A percentile compares a stretch with the other conserved stretches of the same genome.
These are phyloP conservation scores for Musa beccarii DNA, from an alignment of 176 grass and related monocot species.

Conservation along the genomic window DNA sequence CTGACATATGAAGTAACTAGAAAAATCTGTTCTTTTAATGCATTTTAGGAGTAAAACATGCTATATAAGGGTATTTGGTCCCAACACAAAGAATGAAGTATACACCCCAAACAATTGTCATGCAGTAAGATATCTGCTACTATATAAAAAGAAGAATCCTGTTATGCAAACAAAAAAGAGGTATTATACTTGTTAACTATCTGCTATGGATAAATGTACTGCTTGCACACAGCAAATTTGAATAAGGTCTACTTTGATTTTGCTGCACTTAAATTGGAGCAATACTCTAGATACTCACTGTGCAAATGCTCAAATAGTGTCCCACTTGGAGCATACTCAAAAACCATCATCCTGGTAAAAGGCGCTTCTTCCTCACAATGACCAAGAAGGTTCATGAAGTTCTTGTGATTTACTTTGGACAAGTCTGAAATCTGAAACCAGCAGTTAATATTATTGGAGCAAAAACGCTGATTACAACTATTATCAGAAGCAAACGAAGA, in stretches of 20 bases:
- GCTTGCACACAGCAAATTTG: not conserved
- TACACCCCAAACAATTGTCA: not conserved
- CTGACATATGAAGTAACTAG: not conserved
- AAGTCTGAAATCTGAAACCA: constrained; percentile 47
- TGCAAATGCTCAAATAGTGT: constrained; percentile 93
- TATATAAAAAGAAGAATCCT: not conserved
- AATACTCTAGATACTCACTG: constrained; percentile 36
- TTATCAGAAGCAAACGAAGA: constrained; percentile 5
- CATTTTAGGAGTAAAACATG: not conserved
- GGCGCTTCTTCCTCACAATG: constrained; percentile 50
- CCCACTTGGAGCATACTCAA: constrained; percentile 76
- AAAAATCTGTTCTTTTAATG: not conserved
- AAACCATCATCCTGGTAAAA: constrained; percentile 77
- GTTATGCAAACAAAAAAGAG: not conserved
- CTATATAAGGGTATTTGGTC: not conserved
- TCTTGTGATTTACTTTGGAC: constrained; percentile 82
- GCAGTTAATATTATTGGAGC: constrained; percentile 4
- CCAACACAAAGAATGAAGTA: not conserved
- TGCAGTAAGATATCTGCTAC: not conserved
- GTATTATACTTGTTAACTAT: not conserved
- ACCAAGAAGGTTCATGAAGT: constrained; percentile 84
- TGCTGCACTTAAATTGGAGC: not conserved
- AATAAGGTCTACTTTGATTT: not conserved
- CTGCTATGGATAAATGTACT: no score
- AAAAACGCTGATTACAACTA: not conserved